These are phyloP conservation scores for Mycena olivaceomarginata DNA, from an alignment of 768 basidiomycete species.

Conservation along the genomic window DNA sequence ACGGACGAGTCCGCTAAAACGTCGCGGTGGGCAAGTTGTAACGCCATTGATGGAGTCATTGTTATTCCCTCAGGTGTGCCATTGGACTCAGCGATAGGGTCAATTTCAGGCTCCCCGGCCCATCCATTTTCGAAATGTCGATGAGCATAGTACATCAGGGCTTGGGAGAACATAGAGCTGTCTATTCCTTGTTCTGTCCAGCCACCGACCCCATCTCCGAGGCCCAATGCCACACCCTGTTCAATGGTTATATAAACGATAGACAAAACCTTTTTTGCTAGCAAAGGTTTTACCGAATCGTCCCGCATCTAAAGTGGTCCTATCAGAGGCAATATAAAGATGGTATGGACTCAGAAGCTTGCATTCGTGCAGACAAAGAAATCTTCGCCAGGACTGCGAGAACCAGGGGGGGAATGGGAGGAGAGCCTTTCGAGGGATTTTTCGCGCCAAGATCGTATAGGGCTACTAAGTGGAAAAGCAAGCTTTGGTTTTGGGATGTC, in stretches of 20 bases:
- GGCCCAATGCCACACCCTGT: conserved; percentile 86
- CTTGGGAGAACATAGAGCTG: conserved; percentile 93
- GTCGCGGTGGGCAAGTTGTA: conserved; percentile 83
- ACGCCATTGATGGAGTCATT: conserved; percentile 81
- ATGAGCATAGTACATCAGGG: conserved; percentile 92
- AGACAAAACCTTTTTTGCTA: conserved; percentile 24
- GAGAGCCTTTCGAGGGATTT: conserved; percentile 68
- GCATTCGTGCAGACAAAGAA: conserved; percentile 59
- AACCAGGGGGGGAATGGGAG: conserved; percentile 47
- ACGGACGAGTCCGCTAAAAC: conserved; percentile 82
- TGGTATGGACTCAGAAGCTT: conserved; percentile 38
- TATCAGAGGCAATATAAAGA: not conserved
- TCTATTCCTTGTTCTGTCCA: conserved; percentile 92
- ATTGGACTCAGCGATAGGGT: conserved; percentile 82
- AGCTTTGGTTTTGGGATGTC: conserved; percentile 52
- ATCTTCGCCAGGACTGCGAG: conserved; percentile 66
- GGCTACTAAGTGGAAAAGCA: conserved; percentile 72
- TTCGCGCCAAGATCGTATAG: conserved; percentile 84
- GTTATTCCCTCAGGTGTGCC: conserved; percentile 87
- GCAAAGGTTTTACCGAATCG: conserved; percentile 32
- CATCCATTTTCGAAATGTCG: conserved; percentile 83
- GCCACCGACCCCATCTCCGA: conserved; percentile 96
- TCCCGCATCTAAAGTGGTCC: conserved; percentile 78
- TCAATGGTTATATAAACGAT: conserved; percentile 52
- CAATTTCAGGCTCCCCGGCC: conserved; percentile 90